phyloP scores from a whole-genome alignment of 176 grass and related monocot species.

The Olyra latifolia region DNA sequence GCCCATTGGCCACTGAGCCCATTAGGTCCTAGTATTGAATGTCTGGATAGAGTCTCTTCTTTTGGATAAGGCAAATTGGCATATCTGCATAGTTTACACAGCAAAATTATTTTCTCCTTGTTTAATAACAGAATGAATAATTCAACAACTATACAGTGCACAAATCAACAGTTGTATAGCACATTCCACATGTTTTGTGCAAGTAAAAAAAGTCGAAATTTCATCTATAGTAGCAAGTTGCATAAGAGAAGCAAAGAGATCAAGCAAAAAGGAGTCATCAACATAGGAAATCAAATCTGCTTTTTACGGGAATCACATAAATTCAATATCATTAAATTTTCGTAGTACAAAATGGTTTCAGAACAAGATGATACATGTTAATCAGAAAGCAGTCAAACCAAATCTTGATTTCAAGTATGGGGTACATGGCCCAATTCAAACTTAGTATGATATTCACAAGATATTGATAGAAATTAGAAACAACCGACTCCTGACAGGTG shows the following conservation, averaged over 20 bases:
- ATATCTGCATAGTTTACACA: conserved; percentile 63
- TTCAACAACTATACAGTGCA: neutral
- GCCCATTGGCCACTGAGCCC: conserved; percentile 65
- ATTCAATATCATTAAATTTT: neutral
- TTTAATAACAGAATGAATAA: conserved; percentile 11
- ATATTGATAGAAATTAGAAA: conserved; percentile 8
- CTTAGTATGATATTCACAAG: conserved; percentile 13
- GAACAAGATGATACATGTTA: neutral
- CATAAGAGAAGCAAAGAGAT: conserved; percentile 25
- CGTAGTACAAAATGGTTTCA: conserved; percentile 15
- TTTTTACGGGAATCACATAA: neutral
- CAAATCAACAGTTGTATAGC: neutral
- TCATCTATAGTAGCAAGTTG: conserved; percentile 21
- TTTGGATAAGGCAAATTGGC: conserved; percentile 68
- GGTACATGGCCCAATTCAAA: conserved; percentile 18
- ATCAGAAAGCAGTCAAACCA: neutral
- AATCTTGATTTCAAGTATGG: conserved; percentile 7
- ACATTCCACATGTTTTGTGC: neutral
- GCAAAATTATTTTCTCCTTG: neutral
- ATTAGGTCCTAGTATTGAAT: conserved; percentile 91
- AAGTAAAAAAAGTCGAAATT: neutral
- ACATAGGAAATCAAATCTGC: neutral
- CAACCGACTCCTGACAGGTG: neutral
- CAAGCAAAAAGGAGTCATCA: neutral
- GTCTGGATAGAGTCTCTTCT: conserved; percentile 89